Evolutionary conservation across 2,329 filamentous ascomycete genomes (phyloP), one percentile per base, ranked within the genome.

Genomic region (Herpomyces periplanetae): DNA sequence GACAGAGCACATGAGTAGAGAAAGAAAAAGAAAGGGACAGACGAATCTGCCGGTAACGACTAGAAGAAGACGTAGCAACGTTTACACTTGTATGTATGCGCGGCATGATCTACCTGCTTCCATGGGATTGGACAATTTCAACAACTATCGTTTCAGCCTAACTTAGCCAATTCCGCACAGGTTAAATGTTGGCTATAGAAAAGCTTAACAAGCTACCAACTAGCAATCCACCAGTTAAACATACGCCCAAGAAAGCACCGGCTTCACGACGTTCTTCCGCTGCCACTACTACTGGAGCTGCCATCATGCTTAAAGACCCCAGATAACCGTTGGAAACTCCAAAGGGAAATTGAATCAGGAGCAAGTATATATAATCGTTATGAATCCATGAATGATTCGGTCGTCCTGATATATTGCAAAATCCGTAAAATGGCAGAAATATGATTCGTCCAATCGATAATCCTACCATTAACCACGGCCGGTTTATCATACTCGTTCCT

Each of bases 221-320:
- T 2, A 69, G 54, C 38, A 91, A 40, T 0, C 80, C 80, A 3
- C 52, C 55, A 8, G 88, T 66, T n/a, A 91, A 51, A 35, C 62
- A 69, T 26, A 88, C 37, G 3, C 65, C 63, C 80, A 96, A 91
- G 35, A 91, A 91, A 1, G 64, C 69, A 17, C 75, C 80, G 0
- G 71, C 60, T 4, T 69, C 73, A 41, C 87, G 71, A 13, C 64
- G 49, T 42, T 96, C 75, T 5, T 60, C 56, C 2, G 61, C 53
- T 3, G 61, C 59, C 1, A 91, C 73, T 52, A 59, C 75, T 27
- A 65, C 56, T 0, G 51, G 54, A 1, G 71, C 62, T 1, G 63
- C 63, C 54, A 91, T 85, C 73, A 96, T 91, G 36, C 64, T 69
- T 28, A 52, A 63, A 22, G 64, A 68, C 12, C 65, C 63, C 7